Base-by-base conservation (phyloP, 2,329 filamentous ascomycete genomes). In the Byssothecium circinans region DNA sequence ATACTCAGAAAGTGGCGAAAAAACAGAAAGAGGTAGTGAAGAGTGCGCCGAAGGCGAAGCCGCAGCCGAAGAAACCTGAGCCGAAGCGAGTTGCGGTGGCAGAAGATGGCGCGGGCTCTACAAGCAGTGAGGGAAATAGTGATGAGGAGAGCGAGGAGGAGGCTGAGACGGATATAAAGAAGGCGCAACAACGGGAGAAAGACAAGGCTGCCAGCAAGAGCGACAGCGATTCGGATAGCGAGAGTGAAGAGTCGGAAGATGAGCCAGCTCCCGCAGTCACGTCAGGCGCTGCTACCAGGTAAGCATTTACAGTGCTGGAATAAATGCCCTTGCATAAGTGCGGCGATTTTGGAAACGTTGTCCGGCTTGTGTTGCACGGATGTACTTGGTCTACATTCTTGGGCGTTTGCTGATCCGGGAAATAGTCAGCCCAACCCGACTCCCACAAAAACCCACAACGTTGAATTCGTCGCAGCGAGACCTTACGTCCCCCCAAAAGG, bases 401-500 rank as follows among this genome's bases (percentile, higher is more conserved):
- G 14, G 19, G 6, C 10, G 23, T 19, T 22, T 7, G 22, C 41
- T 54, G 14, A 45, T 15, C 33, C 8, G 12, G 10, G 8, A n/a
- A 27, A 10, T 36, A 61, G 56, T 20, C 49, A 37, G 41, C 15
- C 43, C 14, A 43, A 33, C 44, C 17, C 58, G 12, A 19, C 50
- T 18, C 54, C 54, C 45, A 35, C 58, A 6, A 61, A 60, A 38
- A 50, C 59, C 3, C 62, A 68, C 29, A 61, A 60, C 10, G 65
- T 67, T 15, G 58, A 68, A 20, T 59, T 69, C 32, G 64, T 61
- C 35, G 67, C 73, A 17, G 68, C 73, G 4, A 57, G 62, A 23
- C 54, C 64, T 11, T 74, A 64, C 43, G 54, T 63, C 41, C 70
- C 71, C 18, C 71, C 71, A 45, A 58, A 65, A 66, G 75, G 78